Base-by-base conservation (phyloP, 306 rosid species). In the Gillenia trifoliata region DNA sequence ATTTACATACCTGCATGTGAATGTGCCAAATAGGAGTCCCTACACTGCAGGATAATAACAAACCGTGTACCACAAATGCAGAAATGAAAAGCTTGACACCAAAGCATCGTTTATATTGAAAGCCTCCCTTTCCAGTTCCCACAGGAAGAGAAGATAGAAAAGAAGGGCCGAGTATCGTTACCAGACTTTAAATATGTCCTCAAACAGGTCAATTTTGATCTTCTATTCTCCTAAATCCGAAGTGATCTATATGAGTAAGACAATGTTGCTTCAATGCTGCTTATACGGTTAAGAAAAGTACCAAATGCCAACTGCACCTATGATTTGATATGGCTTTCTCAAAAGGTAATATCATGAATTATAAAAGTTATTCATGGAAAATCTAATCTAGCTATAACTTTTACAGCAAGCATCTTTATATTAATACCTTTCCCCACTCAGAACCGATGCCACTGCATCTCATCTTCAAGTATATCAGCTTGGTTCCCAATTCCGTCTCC, bases 381-480 rank as follows among this genome's bases (percentile, higher is more conserved):
- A 66, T 31, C 16, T 11, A 17, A 45, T 29, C 57, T 75, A 26
- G 25, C 54, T 33, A 66, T 28, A 43, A 45, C 2, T 16, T 13
- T 23, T 34, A 52, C 3, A 33, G 63, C 31, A 26, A 36, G 17
- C 26, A 40, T 59, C 5, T 59, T 72, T 4, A 60, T 75, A 59
- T 72, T 6, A 38, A 75, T 87, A 94, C 99, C 97, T 92, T 90
- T 79, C 96, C 97, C 99, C 99, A 94, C 80, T 87, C 93, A 34
- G 96, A 73, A 47, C 84, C 92, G 28, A 94, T 80, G 75, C 93
- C 90, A 71, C 96, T 71, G 86, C 93, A 92, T 82, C 99, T 87
- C 95, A 94, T 90, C 84, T 94, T 94, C 76, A 94, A 83, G 84
- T 90, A 85, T 75, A 94, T 90, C 96, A 94, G 73, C 88, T 86